Evolutionary conservation across 305 asterid genomes (phyloP), one percentile per base, ranked within the genome.

Genomic region (Petunia hybrid): DNA sequence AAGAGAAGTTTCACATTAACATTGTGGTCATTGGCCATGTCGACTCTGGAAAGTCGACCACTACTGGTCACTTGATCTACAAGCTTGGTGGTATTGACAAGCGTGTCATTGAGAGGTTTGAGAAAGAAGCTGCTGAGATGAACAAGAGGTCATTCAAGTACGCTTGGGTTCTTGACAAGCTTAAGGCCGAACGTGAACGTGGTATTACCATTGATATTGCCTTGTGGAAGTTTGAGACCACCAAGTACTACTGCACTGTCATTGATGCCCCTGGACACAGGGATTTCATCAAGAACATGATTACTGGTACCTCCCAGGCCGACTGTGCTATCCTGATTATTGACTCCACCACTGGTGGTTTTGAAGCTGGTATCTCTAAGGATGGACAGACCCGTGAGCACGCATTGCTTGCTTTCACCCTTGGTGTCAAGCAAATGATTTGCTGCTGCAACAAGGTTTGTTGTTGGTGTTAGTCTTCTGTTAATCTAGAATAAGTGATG

Each of bases 241-340:
- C 87, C 22, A 84, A 84, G 79, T 84, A 84, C 60, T 80, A 69
- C 4, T 79, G 90, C 82, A 88, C 89, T 36, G 91, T 88, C 46
- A 88, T 88, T 68, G 91, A 90, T 88, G 89, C 92, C 22, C 91
- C 90, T 39, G 90, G 85, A 42, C 87, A 88, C 75, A 87, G 91
- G 60, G 91, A 88, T 35, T 88, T 88, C 38, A 89, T 90, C 85
- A 90, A 90, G 88, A 90, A 90, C 83, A 90, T 91, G 94, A 91
- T 91, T 62, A 91, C 93, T 46, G 95, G 93, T 62, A 91, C 95
- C 61, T 91, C 95, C 3, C 95, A 91, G 84, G 95, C 95, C 39
- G 95, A 91, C 62, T 91, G 94, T 84, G 95, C 95, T 31, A 92
- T 91, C 75, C 90, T 92, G 13, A 92, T 92, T 59, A 92, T 90